These are phyloP conservation scores for Vigna nakashimae DNA, from an alignment of 306 rosid genomes.

Conservation along the genomic window DNA sequence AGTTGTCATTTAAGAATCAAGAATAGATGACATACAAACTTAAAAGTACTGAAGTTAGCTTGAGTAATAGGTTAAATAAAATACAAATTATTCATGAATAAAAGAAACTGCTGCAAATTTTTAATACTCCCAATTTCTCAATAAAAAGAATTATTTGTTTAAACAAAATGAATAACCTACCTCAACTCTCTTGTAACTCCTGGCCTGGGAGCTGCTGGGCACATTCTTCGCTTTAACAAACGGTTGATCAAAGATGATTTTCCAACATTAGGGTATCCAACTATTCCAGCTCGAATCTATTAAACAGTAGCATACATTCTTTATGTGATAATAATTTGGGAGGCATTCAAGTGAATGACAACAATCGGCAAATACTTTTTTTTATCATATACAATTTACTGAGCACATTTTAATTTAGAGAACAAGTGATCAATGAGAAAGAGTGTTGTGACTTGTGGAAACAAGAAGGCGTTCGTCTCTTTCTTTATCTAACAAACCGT, in stretches of 20 bases:
- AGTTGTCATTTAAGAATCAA: conserved; percentile 7
- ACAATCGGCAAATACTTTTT: conserved; percentile 20
- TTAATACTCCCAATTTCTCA: conserved; percentile 17
- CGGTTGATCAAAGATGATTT: conserved; percentile 93
- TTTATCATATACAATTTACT: background rate
- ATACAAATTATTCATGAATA: conserved; percentile 5
- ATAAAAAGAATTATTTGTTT: conserved; percentile 10
- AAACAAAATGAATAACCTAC: conserved; percentile 52
- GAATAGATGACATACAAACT: conserved; percentile 4
- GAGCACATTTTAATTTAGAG: background rate
- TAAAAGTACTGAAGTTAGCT: conserved; percentile 3
- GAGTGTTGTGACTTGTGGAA: background rate
- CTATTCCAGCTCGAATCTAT: conserved; percentile 96
- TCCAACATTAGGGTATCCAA: conserved; percentile 98
- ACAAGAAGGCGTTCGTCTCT: background rate
- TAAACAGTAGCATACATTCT: conserved; percentile 12
- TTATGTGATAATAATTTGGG: conserved; percentile 16
- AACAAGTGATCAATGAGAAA: conserved; percentile 8
- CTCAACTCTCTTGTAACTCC: conserved; percentile 89
- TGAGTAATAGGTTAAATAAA: conserved; percentile 16
- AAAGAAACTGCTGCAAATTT: background rate
- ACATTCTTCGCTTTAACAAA: conserved; percentile 83
- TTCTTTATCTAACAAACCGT: background rate
- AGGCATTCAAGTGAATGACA: conserved; percentile 19
- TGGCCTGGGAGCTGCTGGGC: conserved; percentile 97